Conservation (phyloP, 83 land plant species). For the Diphasiastrum complanatum region DNA sequence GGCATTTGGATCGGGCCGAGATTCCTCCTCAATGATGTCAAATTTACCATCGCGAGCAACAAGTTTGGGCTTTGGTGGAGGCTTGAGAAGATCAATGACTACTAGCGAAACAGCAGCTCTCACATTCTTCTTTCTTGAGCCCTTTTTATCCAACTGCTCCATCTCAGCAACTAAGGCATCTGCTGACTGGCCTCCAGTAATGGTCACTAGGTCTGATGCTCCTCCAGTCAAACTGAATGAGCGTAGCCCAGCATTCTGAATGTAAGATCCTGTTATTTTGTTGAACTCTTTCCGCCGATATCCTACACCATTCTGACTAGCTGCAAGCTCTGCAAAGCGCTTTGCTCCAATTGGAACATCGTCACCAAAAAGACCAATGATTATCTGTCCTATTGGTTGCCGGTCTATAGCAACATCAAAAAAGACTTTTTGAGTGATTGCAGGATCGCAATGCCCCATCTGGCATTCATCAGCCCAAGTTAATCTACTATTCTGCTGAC, state of each 20-base stretch:
- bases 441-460: too few relatives aligned
- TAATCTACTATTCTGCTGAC: too few relatives aligned
- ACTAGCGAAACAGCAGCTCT: slow-evolving; percentile 53
- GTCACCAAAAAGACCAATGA: slow-evolving; percentile 59
- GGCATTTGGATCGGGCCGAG: slow-evolving; percentile 67
- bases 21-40: slow-evolving; percentile 71
- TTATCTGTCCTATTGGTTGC: slow-evolving; percentile 61
- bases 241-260: slow-evolving; percentile 80
- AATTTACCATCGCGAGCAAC: slow-evolving; percentile 74
- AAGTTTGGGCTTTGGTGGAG: slow-evolving; percentile 72
- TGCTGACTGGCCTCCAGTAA: slow-evolving; percentile 36
- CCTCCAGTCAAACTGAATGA: slow-evolving; percentile 59
- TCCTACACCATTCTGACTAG: slow-evolving; percentile 61
- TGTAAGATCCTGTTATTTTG: slow-evolving; percentile 63
- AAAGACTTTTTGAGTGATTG: slow-evolving; percentile 51
- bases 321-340: slow-evolving; percentile 55
- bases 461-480: too few relatives aligned
- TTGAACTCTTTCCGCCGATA: slow-evolving; percentile 81
- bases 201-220: slow-evolving; percentile 52
- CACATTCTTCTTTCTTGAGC: slow-evolving; percentile 40
- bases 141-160: slow-evolving; percentile 39
- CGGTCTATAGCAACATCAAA: slow-evolving; percentile 76
- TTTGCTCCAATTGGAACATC: slow-evolving; percentile 56
- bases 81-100: slow-evolving; percentile 64
- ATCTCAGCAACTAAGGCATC: slow-evolving; percentile 36